Evolutionary conservation across 1,139 yeast species (phyloP).

Genomic region (Entelexis paramagnoliae): DNA sequence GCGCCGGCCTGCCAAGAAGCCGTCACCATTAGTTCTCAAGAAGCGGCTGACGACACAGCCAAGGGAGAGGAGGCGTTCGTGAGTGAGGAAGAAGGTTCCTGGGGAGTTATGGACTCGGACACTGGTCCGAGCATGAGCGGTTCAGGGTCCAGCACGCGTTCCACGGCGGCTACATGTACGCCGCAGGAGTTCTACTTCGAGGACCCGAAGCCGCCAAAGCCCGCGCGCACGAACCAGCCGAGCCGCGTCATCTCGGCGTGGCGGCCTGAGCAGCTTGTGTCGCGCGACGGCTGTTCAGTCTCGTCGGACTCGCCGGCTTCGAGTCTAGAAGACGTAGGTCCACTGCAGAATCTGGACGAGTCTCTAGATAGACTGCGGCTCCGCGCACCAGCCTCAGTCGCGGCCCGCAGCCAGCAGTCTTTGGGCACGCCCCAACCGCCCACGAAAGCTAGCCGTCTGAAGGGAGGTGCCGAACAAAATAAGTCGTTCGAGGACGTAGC

Average conservation of each 20-base stretch:
- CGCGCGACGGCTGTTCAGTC: background rate
- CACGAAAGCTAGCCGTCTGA: background rate
- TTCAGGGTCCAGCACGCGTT: background rate
- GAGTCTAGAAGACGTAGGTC: too few species aligned
- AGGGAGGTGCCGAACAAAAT: background rate
- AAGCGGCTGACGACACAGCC: background rate
- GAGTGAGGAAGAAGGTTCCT: background rate
- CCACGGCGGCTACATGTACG: background rate
- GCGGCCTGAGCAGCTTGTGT: conserved; percentile 9
- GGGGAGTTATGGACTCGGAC: background rate
- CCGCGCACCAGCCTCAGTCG: too few species aligned
- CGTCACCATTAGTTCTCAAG: too few species aligned
- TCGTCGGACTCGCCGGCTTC: too few species aligned
- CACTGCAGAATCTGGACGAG: too few species aligned
- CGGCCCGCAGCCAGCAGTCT: background rate
- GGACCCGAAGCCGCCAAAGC: background rate
- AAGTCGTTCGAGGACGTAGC: background rate
- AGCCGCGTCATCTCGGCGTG: conserved; percentile 7
- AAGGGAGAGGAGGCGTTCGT: background rate
- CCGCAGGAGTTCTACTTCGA: conserved; percentile 9
- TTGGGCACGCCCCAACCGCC: background rate
- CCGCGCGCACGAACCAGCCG: background rate
- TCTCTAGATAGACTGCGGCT: too few species aligned
- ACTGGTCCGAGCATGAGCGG: background rate
- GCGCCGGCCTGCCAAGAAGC: too few species aligned